Evolutionary conservation across 208 protist species (phyloP), one percentile per base, ranked within the genome.

Genomic region (Acanthamoeba royreba): DNA sequence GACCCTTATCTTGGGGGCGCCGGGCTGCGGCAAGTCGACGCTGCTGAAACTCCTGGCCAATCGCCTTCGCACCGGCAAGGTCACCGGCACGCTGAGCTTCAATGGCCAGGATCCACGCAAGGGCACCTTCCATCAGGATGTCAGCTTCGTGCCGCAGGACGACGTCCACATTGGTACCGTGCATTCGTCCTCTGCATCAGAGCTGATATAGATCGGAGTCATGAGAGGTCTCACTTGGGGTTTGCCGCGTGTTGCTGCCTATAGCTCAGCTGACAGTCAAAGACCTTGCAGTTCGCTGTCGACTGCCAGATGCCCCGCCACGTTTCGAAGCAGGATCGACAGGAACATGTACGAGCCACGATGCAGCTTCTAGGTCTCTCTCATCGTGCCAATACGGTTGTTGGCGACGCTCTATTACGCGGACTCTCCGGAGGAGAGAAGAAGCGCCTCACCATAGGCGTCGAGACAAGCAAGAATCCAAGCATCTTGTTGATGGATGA

Each of bases 211-310:
- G n/a, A n/a, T n/a, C n/a, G n/a, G n/a, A n/a, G n/a, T n/a, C n/a
- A n/a, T n/a, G n/a, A n/a, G n/a, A n/a, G n/a, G n/a, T n/a, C n/a
- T n/a, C n/a, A n/a, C n/a, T n/a, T n/a, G n/a, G n/a, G n/a, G n/a
- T n/a, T n/a, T n/a, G n/a, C n/a, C n/a, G n/a, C n/a, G n/a, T n/a
- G n/a, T n/a, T n/a, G n/a, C n/a, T n/a, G n/a, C n/a, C n/a, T n/a
- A n/a, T n/a, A n/a, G n/a, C n/a, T n/a, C n/a, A n/a, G n/a, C n/a
- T n/a, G n/a, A n/a, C n/a, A n/a, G n/a, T n/a, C n/a, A 35, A 90
- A 95, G 25, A 95, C 94, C 19, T 17, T 95, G 11, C 45, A 33
- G 40, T 95, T 95, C 5, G 87, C 83, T 43, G 94, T 90, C 35
- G 92, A 79, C 43, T 31, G 88, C 17, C 93, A 90, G 46, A 93